Base-by-base conservation (phyloP, 2,329 filamentous ascomycete genomes). In the Elsinoe necatrix region DNA sequence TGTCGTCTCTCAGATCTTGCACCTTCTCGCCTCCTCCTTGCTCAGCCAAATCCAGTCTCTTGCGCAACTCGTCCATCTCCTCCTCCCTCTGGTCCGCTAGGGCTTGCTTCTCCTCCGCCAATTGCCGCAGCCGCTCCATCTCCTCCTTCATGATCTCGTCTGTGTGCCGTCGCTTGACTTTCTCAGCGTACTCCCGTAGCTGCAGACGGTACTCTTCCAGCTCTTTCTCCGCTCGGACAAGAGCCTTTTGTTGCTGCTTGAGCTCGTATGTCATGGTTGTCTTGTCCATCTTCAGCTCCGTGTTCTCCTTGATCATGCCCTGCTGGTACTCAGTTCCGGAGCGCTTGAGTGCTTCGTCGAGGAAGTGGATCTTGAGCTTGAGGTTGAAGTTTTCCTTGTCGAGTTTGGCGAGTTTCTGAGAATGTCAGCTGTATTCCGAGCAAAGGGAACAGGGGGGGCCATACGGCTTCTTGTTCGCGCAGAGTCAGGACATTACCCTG, bases 331-430 rank as follows among this genome's bases (percentile, higher is more conserved):
- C 89, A 6, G 89, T 90, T 0, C 92, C 92, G 56, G 86, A 83
- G 69, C 95, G 95, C 55, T 85, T 82, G 51, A 98, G 74, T 12
- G 89, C 88, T 64, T 97, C 89, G 69, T 98, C 90, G 57, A 98
- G 79, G 69, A 95, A 98, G 71, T 97, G 90, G 55, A 97, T 95
- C 71, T 95, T 96, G 64, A 97, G 80, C 72, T 97, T 97, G 55
- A 98, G 78, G 21, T 89, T 89, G 68, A 97, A 98, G 68, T 98
- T 98, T 68, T 97, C 93, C 75, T 98, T 98, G 68, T 96, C 90
- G 64, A 98, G 92, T 67, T 88, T 88, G 73, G 96, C 89, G 64
- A 98, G 92, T 63, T 83, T 82, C 77, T 82, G 54, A n/a, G 11
- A n/a, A 60, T 51, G 56, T 61, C 29, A 59, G 34, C 29, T 25